Conservation (phyloP, 1,139 yeast genomes). For the Candida labiduridarum region DNA sequence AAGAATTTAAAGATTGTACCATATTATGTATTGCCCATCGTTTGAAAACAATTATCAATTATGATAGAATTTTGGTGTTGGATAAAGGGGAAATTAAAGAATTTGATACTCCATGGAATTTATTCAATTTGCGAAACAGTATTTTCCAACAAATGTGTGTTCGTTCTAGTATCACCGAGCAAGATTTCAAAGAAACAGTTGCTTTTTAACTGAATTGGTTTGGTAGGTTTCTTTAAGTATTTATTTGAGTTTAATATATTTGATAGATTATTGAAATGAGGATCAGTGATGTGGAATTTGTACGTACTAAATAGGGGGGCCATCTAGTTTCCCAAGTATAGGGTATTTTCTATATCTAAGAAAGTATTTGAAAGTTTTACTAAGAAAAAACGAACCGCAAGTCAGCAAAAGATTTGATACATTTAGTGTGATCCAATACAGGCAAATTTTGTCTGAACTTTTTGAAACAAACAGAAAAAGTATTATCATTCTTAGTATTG, state of each 20-base stretch:
- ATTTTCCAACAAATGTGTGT: slow-evolving; percentile 61
- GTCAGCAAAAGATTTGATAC: too few relatives aligned
- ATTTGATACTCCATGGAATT: slow-evolving; percentile 53
- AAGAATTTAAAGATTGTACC: slow-evolving; percentile 39
- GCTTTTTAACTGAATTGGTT: neutral
- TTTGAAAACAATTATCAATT: slow-evolving; percentile 39
- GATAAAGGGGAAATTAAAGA: slow-evolving; percentile 60
- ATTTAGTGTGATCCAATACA: too few relatives aligned
- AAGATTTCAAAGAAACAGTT: slow-evolving; percentile 22
- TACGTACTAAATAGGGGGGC: too few relatives aligned
- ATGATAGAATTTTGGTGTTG: slow-evolving; percentile 40
- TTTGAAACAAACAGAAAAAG: too few relatives aligned
- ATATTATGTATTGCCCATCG: slow-evolving; percentile 47
- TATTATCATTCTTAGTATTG: too few relatives aligned
- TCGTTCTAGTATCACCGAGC: slow-evolving; percentile 47
- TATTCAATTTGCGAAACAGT: slow-evolving; percentile 22
- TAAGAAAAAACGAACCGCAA: too few relatives aligned
- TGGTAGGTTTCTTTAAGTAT: neutral
- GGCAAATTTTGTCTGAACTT: too few relatives aligned
- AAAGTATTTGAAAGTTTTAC: too few relatives aligned
- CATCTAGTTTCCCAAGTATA: too few relatives aligned
- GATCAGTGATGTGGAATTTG: too few relatives aligned
- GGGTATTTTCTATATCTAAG: too few relatives aligned
- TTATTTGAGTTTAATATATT: neutral
- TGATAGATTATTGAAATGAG: neutral